Base-by-base conservation (phyloP, 495 filamentous ascomycete species). In the Aspergillus nanangensis region DNA sequence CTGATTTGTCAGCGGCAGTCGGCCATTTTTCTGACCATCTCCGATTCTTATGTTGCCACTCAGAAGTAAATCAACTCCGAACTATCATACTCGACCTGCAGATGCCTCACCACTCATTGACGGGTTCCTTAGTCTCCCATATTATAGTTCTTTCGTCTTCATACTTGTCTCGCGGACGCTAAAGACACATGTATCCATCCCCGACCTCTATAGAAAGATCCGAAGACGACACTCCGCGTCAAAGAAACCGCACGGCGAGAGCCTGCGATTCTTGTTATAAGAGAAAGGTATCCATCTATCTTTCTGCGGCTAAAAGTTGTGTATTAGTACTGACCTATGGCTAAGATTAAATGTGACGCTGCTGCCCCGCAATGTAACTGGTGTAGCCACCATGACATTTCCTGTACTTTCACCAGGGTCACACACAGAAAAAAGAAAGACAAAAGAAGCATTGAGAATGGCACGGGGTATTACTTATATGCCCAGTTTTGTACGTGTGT, bases 271-370 rank as follows among this genome's bases (percentile, higher is more conserved):
- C 71, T 4, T 78, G 75, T 40, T 74, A 73, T 39, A 70, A 55
- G 47, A 52, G 71, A 48, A 78, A 78, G 69, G 74, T 69, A 63
- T 35, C 32, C 34, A 17, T 13, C 18, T 18, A 34, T 18, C 7
- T 29, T 35, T 29, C n/a, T 22, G n/a, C 36, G 38, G 13, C 10
- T 21, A 27, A 9, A 13, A 7, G n/a, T 14, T 5, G 14, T 7
- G 1, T 14, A 39, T 10, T 18, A 15, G 24, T 19, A 14, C 37
- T 37, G 18, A 33, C 37, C n/a, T 9, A 15, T 33, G 17, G 40
- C n/a, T 41, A n/a, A 78, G 74, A 78, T 78, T 41, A 74, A 75
- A 69, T 78, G 75, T 45, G 75, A 78, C 45, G 61, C 58, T 9
- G 66, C 58, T 7, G 32, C 57, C 2, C 65, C 66, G 3, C 46